phyloP scores from a whole-genome alignment of 495 filamentous ascomycete species.

The Penicillium simplicissimum region DNA sequence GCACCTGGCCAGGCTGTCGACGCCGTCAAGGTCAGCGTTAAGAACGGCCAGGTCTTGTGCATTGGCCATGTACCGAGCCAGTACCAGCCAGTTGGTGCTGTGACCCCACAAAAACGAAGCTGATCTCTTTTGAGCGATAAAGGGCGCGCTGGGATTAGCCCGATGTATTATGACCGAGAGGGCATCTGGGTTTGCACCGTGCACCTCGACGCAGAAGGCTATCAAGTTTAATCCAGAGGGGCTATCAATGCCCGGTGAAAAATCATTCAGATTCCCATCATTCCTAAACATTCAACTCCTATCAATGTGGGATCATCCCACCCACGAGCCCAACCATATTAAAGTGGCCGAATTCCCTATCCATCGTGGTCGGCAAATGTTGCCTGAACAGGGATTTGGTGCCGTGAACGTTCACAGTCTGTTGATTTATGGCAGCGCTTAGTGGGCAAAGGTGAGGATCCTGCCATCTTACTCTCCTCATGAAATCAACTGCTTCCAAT shows the following conservation, averaged over 20 bases:
- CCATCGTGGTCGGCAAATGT: slow-evolving; percentile 55
- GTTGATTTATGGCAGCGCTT: slow-evolving; percentile 47
- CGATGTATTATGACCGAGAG: too few species aligned
- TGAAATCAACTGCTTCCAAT: neutral
- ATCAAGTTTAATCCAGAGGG: too few species aligned
- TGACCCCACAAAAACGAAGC: slow-evolving; percentile 48
- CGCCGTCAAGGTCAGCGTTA: slow-evolving; percentile 57
- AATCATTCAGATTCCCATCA: too few species aligned
- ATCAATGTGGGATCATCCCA: too few species aligned
- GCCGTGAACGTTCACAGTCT: slow-evolving; percentile 58
- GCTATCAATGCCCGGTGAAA: too few species aligned
- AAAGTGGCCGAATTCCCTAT: slow-evolving; percentile 65
- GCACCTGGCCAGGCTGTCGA: slow-evolving; percentile 58
- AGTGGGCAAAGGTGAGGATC: neutral
- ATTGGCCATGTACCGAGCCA: slow-evolving; percentile 52
- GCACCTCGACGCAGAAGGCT: too few species aligned
- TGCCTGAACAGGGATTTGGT: slow-evolving; percentile 58
- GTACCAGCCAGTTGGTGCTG: slow-evolving; percentile 48
- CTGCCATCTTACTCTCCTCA: neutral
- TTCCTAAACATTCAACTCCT: too few species aligned
- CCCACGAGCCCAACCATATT: too few species aligned
- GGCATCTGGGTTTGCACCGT: too few species aligned
- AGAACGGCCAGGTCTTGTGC: slow-evolving; percentile 49
- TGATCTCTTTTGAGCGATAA: slow-evolving; percentile 62
- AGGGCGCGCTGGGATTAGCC: slow-evolving; percentile 64